Evolutionary conservation across 2,329 filamentous ascomycete genomes (phyloP).

Genomic region (Sporothrix curviconia): DNA sequence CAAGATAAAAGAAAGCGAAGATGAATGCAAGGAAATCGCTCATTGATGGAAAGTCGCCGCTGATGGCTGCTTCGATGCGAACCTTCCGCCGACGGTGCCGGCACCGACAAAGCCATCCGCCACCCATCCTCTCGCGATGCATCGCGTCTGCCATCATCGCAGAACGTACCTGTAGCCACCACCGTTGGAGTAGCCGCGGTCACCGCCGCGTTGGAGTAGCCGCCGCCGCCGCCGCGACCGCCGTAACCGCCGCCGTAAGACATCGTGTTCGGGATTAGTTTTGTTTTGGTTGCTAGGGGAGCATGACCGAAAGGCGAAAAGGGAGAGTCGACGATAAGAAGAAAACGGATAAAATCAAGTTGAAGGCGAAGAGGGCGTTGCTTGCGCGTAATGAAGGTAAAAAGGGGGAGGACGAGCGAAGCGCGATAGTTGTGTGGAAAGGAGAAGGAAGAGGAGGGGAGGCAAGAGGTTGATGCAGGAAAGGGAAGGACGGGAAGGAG

Average conservation of each 20-base stretch:
- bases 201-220: slow-evolving; percentile 43
- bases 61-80: too few species aligned
- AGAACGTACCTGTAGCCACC: slow-evolving; percentile 33
- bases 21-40: too few species aligned
- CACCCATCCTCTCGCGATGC: too few species aligned
- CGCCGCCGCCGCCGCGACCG: slow-evolving; percentile 39
- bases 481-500: slow-evolving; percentile 14
- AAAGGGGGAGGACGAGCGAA: background rate
- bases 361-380: background rate
- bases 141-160: slow-evolving; percentile 35
- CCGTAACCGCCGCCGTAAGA: slow-evolving; percentile 38
- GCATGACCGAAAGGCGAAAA: background rate
- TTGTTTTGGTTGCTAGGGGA: background rate
- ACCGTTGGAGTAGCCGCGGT: slow-evolving; percentile 24
- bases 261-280: slow-evolving; percentile 29
- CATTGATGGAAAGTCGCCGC: too few species aligned
- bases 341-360: background rate
- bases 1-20: too few species aligned
- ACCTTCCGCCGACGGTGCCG: slow-evolving; percentile 21
- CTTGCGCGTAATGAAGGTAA: background rate
- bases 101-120: slow-evolving; percentile 22
- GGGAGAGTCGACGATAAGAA: background rate
- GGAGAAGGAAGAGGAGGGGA: background rate
- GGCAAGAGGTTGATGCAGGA: background rate
- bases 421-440: background rate